Evolutionary conservation across 495 filamentous ascomycete species (phyloP), one percentile per base, ranked within the genome.

Genomic region (Hypoxylon rickii): DNA sequence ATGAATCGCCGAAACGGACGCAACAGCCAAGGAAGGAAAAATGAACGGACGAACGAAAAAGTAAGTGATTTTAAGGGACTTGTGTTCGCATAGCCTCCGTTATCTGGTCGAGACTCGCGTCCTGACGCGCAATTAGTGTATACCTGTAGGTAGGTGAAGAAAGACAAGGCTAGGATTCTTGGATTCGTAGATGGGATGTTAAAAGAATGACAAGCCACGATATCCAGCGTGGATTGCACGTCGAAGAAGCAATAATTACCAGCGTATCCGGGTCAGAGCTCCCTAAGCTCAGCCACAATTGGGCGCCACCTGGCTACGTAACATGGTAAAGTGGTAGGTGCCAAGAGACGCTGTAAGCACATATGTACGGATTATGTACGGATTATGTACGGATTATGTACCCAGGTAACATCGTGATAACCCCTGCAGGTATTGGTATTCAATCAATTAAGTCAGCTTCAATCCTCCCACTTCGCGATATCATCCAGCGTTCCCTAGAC

Each of bases 41-140:
- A 38, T 10, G n/a, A 15, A 17, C 7, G 26, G 16, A 44, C 17
- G 10, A 47, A 20, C 41, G 15, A 10, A 45, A 34, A 15, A 60
- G 21, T n/a, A n/a, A 34, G 32, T 11, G 21, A 20, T 7, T 47
- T 58, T 42, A 57, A 51, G 17, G 19, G 19, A 38, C 24, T 12
- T 17, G 20, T 47, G n/a, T 26, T 60, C 32, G 46, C 51, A 62
- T 65, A 22, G 58, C 51, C 55, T 44, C 44, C 18, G 45, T 12
- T 26, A 13, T 19, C 26, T 6, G 18, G 18, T 29, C 10, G 24
- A 47, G 42, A 43, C 33, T 55, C 37, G 58, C 42, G 37, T 51
- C 33, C 0, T 42, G 51, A 56, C 41, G 45, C 58, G 58, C 46
- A 61, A 61, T 61, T 17, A 29, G n/a, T n/a, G n/a, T n/a, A n/a